Evolutionary conservation across 495 filamentous ascomycete species (phyloP).

Genomic region (Tuber umbilicatum): DNA sequence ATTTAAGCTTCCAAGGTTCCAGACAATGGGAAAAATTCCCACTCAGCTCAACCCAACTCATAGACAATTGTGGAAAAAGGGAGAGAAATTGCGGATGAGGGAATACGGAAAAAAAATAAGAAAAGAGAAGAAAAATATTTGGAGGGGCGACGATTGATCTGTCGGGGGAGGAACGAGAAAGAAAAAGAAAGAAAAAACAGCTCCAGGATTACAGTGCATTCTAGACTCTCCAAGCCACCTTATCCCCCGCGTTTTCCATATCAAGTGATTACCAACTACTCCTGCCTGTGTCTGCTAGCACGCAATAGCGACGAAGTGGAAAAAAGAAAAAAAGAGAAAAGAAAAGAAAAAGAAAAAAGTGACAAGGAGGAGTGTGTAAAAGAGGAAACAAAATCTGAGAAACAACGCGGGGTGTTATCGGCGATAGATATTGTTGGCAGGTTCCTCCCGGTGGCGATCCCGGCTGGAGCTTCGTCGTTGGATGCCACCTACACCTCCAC

Average conservation of each 20-base stretch:
- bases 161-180: slow-evolving; percentile 8
- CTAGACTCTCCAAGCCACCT: not conserved
- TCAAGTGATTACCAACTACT: not conserved
- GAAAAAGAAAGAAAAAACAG: slow-evolving; percentile 14
- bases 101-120: not conserved
- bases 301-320: not conserved
- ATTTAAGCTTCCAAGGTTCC: not conserved
- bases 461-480: slow-evolving; percentile 45
- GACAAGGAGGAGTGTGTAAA: not conserved
- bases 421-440: slow-evolving; percentile 39
- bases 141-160: not conserved
- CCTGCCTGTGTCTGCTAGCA: not conserved
- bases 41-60: not conserved
- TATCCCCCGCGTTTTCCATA: not conserved
- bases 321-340: slow-evolving; percentile 6
- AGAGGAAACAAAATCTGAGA: not conserved
- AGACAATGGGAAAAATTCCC: not conserved
- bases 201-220: not conserved
- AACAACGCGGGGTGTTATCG: slow-evolving; percentile 13
- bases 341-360: slow-evolving; percentile 5
- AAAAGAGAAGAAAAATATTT: not conserved
- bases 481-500: slow-evolving; percentile 21
- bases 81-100: not conserved
- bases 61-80: not conserved
- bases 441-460: slow-evolving; percentile 38